Base-by-base conservation (phyloP, 23 red algal species). In the Cyanidiococcus yangmingshanensis region DNA sequence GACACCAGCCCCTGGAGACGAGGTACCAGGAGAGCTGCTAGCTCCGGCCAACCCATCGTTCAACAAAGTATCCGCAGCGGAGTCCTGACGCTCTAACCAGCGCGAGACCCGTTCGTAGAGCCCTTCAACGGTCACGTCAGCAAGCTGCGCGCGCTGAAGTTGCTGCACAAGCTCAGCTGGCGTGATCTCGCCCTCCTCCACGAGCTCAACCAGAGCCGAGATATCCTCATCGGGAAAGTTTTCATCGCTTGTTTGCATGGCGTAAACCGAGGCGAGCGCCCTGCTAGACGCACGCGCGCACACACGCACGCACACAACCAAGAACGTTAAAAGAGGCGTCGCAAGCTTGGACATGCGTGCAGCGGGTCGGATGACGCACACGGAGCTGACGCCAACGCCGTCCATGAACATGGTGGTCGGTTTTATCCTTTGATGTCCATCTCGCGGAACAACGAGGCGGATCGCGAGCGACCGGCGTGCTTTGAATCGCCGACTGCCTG, bases 101-200 rank as follows among this genome's bases (percentile, higher is more conserved):
- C 45, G 45, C 45, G 45, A 54, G 21, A 54, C 45, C 12, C 45
- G 45, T 21, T 54, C 45, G 45, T 54, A 54, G 45, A 54, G 12
- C 12, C 21, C 45, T 54, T 54, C 45, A 7, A 21, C 45, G 7
- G 45, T 15, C 12, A 54, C 12, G 45, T 54, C 45, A 54, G 12
- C 45, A 7, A 54, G 21, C 12, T 54, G 12, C 21, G 45, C 45
- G 45, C 45, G 45, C 45, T 54, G 45, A 12, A 71, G 63, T 35
- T 71, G 63, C 63, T 71, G n/a, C 63, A 71, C 63, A 12, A 71
- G 27, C 63, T 71, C 63, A 12, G 7, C 63, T 29, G 32, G 7
- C 63, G 63, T 32, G n/a, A 71, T 25, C 27, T 71, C 63, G 27
- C 63, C 63, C 63, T 25, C 21, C n/a, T 71, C 63, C 7, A 71